Conservation (phyloP, 345 rosid genomes). For the Mallotus nudiflorus region DNA sequence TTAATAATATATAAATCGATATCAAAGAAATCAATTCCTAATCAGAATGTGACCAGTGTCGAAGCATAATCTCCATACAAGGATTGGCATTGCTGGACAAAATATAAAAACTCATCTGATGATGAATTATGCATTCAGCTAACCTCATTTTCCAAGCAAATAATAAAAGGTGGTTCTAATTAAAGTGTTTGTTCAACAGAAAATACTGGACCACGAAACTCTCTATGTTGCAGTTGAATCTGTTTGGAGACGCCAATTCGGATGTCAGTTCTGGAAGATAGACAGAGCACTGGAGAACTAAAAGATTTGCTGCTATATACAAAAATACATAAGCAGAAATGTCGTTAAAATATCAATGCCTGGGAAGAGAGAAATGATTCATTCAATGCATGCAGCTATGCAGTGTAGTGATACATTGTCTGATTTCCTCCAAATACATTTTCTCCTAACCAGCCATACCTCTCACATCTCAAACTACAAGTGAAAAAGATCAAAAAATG, state of each 20-base stretch:
- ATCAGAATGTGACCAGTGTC: no score
- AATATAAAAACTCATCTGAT: not conserved
- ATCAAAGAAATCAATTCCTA: no score
- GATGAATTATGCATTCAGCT: no score
- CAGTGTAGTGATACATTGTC: conserved; percentile 25
- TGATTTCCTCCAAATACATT: conserved; percentile 19
- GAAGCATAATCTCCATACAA: not conserved
- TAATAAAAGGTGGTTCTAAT: not conserved
- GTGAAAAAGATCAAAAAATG: conserved; percentile 27
- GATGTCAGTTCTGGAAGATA: not conserved
- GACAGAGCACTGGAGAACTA: no score
- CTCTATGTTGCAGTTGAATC: not conserved
- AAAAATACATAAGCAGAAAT: not conserved
- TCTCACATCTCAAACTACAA: conserved; percentile 29
- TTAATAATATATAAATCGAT: no score
- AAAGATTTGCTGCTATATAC: not conserved
- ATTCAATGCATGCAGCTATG: conserved; percentile 26
- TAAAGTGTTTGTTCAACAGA: not conserved
- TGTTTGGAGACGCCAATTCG: not conserved
- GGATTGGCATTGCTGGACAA: not conserved
- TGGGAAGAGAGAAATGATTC: conserved; percentile 27
- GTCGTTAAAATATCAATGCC: conserved; percentile 14
- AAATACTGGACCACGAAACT: conserved; percentile 1
- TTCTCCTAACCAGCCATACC: conserved; percentile 22
- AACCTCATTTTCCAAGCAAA: no score